Evolutionary conservation across 345 rosid genomes (phyloP).

Genomic region (Syzygium grande): DNA sequence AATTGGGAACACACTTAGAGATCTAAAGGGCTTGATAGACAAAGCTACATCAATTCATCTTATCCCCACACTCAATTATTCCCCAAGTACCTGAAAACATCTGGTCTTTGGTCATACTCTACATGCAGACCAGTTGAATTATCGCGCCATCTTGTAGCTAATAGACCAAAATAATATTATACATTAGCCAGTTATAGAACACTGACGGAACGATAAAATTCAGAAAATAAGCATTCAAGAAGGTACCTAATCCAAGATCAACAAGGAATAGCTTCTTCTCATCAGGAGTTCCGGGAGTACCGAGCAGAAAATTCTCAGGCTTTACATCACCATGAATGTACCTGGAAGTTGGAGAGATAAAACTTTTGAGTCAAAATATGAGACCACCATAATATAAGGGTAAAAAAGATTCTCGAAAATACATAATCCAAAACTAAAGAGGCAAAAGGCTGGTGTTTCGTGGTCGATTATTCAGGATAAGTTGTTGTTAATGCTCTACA

Average conservation of each 20-base stretch:
- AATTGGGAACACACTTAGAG: not conserved
- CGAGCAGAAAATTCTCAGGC: conserved; percentile 43
- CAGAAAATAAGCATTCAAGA: not conserved
- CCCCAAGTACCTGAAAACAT: conserved; percentile 12
- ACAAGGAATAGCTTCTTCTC: conserved; percentile 37
- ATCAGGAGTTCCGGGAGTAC: conserved; percentile 23
- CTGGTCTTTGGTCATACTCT: conserved; percentile 18
- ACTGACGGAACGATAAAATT: not conserved
- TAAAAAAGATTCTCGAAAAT: not conserved
- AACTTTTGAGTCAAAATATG: not conserved
- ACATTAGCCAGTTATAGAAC: not conserved
- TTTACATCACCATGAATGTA: conserved; percentile 46
- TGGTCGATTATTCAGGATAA: not conserved
- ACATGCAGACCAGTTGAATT: conserved; percentile 15
- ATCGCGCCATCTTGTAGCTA: conserved; percentile 16
- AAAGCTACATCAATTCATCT: not conserved
- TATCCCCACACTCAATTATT: not conserved
- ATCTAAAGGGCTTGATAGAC: not conserved
- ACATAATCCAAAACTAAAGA: not conserved
- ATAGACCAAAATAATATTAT: not conserved
- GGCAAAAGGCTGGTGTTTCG: not conserved
- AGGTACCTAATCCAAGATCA: conserved; percentile 28
- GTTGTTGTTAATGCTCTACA: not conserved
- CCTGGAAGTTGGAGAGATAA: conserved; percentile 7
- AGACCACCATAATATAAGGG: not conserved